Evolutionary conservation across 352 stramenopile genomes (phyloP), one percentile per base, ranked within the genome.

Genomic region (Pythium sukuiense): DNA sequence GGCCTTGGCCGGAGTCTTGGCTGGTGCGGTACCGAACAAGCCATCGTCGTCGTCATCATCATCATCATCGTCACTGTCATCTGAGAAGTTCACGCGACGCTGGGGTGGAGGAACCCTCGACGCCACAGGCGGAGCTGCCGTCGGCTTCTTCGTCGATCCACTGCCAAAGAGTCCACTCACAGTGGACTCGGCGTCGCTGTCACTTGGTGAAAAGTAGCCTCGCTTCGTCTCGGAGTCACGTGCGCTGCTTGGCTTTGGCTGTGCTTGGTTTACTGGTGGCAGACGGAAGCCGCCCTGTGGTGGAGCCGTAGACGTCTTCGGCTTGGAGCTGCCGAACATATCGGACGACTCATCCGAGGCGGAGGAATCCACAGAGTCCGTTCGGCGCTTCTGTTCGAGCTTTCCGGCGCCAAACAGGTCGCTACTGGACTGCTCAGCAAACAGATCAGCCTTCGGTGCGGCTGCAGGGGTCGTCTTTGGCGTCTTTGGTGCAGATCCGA

Each of bases 181-280:
- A 0, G 75, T 83, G 32, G 77, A 85, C 48, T 85, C 77, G 20
- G 74, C 72, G 24, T 85, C 77, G n/a, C 77, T 85, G 67, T 83
- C 76, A 58, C 77, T 85, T 5, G 50, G 62, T 0, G 74, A 80
- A 18, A 74, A 69, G 58, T 67, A 74, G 1, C 61, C 61, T 26
- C 54, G 59, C 50, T 79, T 76, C 8, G 58, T 33, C 18, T 43
- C 46, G 3, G 29, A 39, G 43, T 29, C 33, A 26, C 33, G 9
- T 45, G n/a, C 20, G 29, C 29, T 27, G 39, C 11, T 50, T 54
- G 55, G 5, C 37, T 64, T 56, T 27, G 53, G 33, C 20, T 59
- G 29, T 2, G 50, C 58, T 33, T 33, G 26, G 45, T 58, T 57
- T 41, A 50, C 55, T 16, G 33, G 49, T 0, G 74, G 72, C 12